Evolutionary conservation across 768 basidiomycete species (phyloP).

Genomic region (Agaricus subrufescens): DNA sequence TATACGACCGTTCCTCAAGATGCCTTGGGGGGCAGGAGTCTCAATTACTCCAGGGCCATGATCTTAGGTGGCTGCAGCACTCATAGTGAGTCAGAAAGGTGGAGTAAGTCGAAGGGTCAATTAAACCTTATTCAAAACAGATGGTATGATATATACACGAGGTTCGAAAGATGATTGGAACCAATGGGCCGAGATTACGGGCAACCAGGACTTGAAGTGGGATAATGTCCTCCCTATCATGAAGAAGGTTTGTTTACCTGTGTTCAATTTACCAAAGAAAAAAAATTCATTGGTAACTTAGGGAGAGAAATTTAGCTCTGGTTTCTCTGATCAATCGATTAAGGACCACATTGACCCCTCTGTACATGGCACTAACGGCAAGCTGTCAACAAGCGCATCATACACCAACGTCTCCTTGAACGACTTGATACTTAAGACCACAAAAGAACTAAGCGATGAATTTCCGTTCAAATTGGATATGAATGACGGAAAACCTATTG

Average conservation of each 20-base stretch:
- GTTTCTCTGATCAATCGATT: slow-evolving; percentile 6
- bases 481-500: slow-evolving; percentile 11
- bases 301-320: neutral
- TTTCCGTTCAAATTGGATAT: slow-evolving; percentile 10
- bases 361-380: slow-evolving; percentile 8
- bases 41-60: neutral
- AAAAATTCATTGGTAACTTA: neutral
- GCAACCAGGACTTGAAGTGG: slow-evolving; percentile 29
- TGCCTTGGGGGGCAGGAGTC: slow-evolving; percentile 4
- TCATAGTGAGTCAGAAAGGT: slow-evolving; percentile 3
- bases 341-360: slow-evolving; percentile 10
- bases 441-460: slow-evolving; percentile 2
- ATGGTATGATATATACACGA: slow-evolving; percentile 25
- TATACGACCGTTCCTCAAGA: slow-evolving; percentile 11
- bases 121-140: slow-evolving; percentile 3
- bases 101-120: neutral
- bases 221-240: slow-evolving; percentile 23
- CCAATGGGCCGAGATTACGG: slow-evolving; percentile 23
- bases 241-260: slow-evolving; percentile 12
- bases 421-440: slow-evolving; percentile 1
- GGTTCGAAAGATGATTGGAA: slow-evolving; percentile 29
- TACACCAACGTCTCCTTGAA: slow-evolving; percentile 7
- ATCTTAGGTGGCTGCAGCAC: slow-evolving; percentile 12
- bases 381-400: neutral
- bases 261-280: neutral